phyloP scores from a whole-genome alignment of 2,329 filamentous ascomycete species.

The Pleomassaria siparia region DNA sequence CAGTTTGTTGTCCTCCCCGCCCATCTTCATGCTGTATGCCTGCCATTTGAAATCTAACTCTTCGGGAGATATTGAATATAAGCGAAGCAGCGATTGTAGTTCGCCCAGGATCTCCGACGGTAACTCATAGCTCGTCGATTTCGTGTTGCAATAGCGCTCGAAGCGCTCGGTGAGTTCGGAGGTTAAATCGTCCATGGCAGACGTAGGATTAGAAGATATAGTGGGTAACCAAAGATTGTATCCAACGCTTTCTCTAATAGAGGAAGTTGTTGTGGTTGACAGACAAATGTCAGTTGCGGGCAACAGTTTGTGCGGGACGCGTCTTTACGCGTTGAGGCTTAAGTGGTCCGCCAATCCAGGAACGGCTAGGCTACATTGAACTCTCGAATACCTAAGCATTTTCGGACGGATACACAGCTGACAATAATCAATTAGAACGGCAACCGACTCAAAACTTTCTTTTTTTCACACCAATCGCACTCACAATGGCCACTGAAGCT shows the following conservation, averaged over 20 bases:
- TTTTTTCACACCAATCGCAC: background rate
- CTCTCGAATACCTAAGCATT: too few species aligned
- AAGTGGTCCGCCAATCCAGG: background rate
- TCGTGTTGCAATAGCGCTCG: constrained; percentile 58
- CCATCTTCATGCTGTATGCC: constrained; percentile 94
- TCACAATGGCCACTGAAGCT: constrained; percentile 8
- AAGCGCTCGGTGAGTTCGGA: constrained; percentile 63
- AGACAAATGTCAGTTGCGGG: background rate
- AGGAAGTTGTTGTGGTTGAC: too few species aligned
- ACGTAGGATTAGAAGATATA: background rate
- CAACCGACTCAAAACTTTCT: background rate
- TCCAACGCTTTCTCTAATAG: too few species aligned
- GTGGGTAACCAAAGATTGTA: background rate
- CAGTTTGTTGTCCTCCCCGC: constrained; percentile 71
- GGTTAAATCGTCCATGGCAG: constrained; percentile 53
- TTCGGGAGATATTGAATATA: constrained; percentile 78
- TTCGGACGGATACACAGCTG: too few species aligned
- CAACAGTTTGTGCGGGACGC: background rate
- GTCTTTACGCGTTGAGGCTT: constrained; percentile 5
- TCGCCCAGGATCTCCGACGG: constrained; percentile 78
- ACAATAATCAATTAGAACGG: too few species aligned
- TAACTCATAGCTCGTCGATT: constrained; percentile 52
- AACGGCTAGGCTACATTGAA: background rate
- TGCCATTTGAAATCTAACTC: constrained; percentile 99
- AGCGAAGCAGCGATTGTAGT: constrained; percentile 79